These are phyloP conservation scores for Alnus glutinosa DNA, from an alignment of 306 rosid species.

Conservation along the genomic window DNA sequence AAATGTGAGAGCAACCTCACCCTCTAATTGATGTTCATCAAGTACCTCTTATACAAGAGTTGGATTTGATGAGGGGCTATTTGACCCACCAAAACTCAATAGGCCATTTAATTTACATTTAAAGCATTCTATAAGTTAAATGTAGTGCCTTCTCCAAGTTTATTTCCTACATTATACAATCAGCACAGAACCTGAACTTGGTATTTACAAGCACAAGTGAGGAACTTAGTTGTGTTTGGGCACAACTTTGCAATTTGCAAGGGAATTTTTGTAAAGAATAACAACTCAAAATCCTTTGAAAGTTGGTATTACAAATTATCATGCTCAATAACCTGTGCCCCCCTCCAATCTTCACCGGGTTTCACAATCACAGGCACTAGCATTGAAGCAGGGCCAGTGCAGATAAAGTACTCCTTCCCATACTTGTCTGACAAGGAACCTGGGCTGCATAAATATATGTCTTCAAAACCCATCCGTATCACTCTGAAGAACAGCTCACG, in stretches of 20 bases:
- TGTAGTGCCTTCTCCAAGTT: background rate
- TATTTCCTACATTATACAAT: background rate
- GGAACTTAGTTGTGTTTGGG: background rate
- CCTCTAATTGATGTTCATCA: no score
- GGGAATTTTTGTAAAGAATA: background rate
- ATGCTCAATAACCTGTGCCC: slow-evolving; percentile 92
- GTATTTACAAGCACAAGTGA: background rate
- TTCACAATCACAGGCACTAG: slow-evolving; percentile 77
- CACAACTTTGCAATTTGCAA: background rate
- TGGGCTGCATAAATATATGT: slow-evolving; percentile 81
- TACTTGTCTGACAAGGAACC: slow-evolving; percentile 77
- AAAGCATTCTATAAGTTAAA: no score
- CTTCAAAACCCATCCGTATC: slow-evolving; percentile 94
- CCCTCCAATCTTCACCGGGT: slow-evolving; percentile 91
- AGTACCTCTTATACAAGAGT: background rate
- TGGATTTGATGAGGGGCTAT: no score
- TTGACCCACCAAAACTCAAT: background rate
- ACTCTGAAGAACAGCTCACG: slow-evolving; percentile 83
- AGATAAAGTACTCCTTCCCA: slow-evolving; percentile 78
- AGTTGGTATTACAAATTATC: slow-evolving; percentile 60
- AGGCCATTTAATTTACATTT: background rate
- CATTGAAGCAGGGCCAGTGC: slow-evolving; percentile 96
- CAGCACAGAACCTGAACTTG: background rate
- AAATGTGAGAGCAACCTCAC: no score
- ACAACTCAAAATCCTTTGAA: background rate